phyloP scores from a whole-genome alignment of 352 stramenopile species.

The Phytopythium vexans region DNA sequence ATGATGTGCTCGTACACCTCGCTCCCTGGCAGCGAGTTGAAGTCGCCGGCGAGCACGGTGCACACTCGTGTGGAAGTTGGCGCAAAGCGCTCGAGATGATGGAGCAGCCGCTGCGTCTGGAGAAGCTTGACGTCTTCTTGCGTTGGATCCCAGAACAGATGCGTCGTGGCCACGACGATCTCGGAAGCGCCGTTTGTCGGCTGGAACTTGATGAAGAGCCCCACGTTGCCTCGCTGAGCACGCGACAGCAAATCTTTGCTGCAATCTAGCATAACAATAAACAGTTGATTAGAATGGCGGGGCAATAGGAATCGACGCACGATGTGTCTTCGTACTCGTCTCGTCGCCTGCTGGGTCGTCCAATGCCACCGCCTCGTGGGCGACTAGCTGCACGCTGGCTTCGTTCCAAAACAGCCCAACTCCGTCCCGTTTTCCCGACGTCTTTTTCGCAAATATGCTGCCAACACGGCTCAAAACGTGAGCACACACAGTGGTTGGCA shows the following conservation, averaged over 20 bases:
- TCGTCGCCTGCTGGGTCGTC: constrained; percentile 54
- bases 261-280: constrained; percentile 27
- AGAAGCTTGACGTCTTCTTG: constrained; percentile 84
- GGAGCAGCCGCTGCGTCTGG: constrained; percentile 60
- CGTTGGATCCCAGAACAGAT: constrained; percentile 81
- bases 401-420: constrained; percentile 72
- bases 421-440: constrained; percentile 53
- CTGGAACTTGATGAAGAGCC: constrained; percentile 55
- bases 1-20: constrained; percentile 69
- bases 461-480: background rate
- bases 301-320: background rate
- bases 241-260: constrained; percentile 49
- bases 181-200: constrained; percentile 21
- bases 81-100: constrained; percentile 35
- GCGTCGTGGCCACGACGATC: constrained; percentile 76
- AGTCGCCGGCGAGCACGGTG: constrained; percentile 72
- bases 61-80: constrained; percentile 11
- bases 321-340: constrained; percentile 25
- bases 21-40: constrained; percentile 79
- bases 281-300: background rate
- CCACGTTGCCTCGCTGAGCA: constrained; percentile 51
- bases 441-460: constrained; percentile 76
- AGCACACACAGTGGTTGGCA: background rate
- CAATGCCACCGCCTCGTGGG: constrained; percentile 37
- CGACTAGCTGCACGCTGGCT: constrained; percentile 40